Base-by-base conservation (phyloP, 2,329 filamentous ascomycete genomes). In the Diplodia corticola region DNA sequence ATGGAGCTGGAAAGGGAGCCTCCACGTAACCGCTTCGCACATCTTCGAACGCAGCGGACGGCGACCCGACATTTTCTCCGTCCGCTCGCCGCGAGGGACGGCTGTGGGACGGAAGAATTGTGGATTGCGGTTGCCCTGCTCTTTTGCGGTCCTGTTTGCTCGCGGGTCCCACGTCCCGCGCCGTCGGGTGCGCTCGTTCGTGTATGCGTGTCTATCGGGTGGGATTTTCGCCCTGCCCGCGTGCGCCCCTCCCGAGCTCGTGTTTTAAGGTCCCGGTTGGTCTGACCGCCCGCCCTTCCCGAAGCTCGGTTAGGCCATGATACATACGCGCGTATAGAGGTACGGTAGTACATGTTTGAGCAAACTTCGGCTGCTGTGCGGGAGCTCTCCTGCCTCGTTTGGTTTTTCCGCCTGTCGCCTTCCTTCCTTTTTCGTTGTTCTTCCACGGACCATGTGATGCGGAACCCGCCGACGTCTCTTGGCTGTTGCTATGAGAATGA, bases 21-120 rank as follows among this genome's bases (percentile, higher is more conserved):
- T 26, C 15, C 15, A 26, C 17, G 24, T n/a, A 54, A 33, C 35
- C 51, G 15, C 30, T n/a, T 54, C 37, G 51, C 51, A 54, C 24
- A 60, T 46, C 37, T 46, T 60, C 55, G 55, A 60, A 60, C 55
- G 55, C 35, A 60, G 55, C 55, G 37, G 55, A 60, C 55, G 55
- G 55, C 28, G 35, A 44, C 44, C n/a, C 15, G 20, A 26, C 7
- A n/a, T 22, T 30, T 30, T 48, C 22, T 13, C 28, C 37, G 24
- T 46, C 37, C 40, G 40, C n/a, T 44, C n/a, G 6, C 17, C n/a
- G 40, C 20, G 40, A n/a, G 17, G 15, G 20, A 10, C 2, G 12
- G 30, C 33, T 20, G 24, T 20, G 20, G 55, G 33, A 59, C 55
- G 55, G 55, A 60, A 60, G 55, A 60, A 60, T 60, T 60, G 55